These are phyloP conservation scores for Aspergillus fumigatiaffinis DNA, from an alignment of 2,329 filamentous ascomycete genomes.

Conservation along the genomic window DNA sequence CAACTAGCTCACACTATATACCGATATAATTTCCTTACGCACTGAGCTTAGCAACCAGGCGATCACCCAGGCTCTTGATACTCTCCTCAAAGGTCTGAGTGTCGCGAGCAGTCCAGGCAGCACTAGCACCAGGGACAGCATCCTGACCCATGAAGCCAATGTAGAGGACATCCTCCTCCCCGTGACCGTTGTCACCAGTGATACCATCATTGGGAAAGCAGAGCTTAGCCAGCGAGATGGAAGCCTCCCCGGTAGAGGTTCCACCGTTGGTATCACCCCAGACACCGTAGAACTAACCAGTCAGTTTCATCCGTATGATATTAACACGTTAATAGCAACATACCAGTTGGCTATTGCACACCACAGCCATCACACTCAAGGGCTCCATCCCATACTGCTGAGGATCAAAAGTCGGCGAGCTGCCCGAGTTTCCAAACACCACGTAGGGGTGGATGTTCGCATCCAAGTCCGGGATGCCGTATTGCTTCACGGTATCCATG, in stretches of 20 bases:
- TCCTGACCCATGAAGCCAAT: constrained; percentile 56
- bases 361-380: constrained; percentile 53
- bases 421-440: constrained; percentile 50
- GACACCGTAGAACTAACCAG: constrained; percentile 50
- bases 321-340: not conserved
- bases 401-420: constrained; percentile 40
- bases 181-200: constrained; percentile 55
- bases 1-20: not conserved
- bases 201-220: constrained; percentile 53
- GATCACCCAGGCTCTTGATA: constrained; percentile 50
- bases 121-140: constrained; percentile 55
- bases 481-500: constrained; percentile 35
- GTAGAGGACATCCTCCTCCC: constrained; percentile 57
- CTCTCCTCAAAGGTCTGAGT: constrained; percentile 40
- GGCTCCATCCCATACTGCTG: constrained; percentile 44
- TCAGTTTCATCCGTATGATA: not conserved
- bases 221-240: constrained; percentile 54
- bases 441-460: constrained; percentile 53
- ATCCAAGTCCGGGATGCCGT: constrained; percentile 46
- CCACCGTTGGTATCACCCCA: constrained; percentile 62
- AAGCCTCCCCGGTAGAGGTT: constrained; percentile 54
- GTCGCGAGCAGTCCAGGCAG: constrained; percentile 50
- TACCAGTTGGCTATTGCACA: constrained; percentile 50
- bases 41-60: constrained; percentile 39
- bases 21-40: not conserved